These are phyloP conservation scores for Dipteronia sinensis DNA, from an alignment of 345 rosid genomes.

Conservation along the genomic window DNA sequence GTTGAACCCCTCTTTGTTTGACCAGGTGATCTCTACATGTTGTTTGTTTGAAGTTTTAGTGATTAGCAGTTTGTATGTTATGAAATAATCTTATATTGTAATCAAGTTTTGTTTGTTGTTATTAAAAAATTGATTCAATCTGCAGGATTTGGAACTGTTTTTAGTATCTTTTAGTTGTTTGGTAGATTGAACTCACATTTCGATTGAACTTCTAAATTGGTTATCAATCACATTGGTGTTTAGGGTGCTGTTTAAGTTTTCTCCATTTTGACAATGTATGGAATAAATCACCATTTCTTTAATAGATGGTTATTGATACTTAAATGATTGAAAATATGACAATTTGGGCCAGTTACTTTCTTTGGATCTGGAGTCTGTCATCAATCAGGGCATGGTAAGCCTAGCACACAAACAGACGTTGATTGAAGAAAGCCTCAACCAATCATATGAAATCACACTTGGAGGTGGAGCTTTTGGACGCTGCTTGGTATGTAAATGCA, in stretches of 20 bases:
- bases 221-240: not conserved
- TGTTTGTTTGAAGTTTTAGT: not conserved
- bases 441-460: conserved; percentile 59
- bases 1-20: conserved; percentile 56
- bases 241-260: not conserved
- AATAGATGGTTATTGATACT: not conserved
- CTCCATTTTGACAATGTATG: not conserved
- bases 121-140: not conserved
- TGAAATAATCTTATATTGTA: not conserved
- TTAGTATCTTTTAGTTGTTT: not conserved
- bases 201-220: not conserved
- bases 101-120: not conserved
- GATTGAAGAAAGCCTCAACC: conserved; percentile 50
- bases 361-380: conserved; percentile 51
- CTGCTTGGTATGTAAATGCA: conserved; percentile 47
- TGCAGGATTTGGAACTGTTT: not conserved
- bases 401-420: conserved; percentile 49
- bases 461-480: conserved; percentile 61
- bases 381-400: conserved; percentile 55
- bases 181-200: not conserved
- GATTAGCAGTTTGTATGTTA: not conserved
- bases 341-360: conserved; percentile 51
- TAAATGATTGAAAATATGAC: not conserved
- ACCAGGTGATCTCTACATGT: conserved; percentile 39
- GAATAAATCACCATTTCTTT: not conserved